These are phyloP conservation scores for Naganishia onofrii DNA, from an alignment of 768 basidiomycete genomes.

Conservation along the genomic window DNA sequence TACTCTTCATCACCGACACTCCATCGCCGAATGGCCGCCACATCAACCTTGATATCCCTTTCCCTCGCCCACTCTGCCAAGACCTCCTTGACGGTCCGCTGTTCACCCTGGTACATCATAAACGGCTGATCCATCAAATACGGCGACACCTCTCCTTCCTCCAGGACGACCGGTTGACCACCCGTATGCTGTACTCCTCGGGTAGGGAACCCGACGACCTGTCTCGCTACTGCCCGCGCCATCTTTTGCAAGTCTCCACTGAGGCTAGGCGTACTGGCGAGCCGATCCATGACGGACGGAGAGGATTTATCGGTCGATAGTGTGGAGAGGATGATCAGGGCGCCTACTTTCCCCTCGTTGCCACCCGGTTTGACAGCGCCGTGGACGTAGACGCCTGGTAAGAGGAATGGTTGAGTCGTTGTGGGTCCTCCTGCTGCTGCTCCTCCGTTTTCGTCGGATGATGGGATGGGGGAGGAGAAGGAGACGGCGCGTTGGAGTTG, in stretches of 20 bases:
- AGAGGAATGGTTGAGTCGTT: conserved; percentile 33
- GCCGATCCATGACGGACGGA: conserved; percentile 42
- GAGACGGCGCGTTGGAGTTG: conserved; percentile 50
- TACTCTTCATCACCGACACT: conserved; percentile 41
- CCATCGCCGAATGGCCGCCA: conserved; percentile 48
- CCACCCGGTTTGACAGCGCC: conserved; percentile 43
- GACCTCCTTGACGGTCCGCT: conserved; percentile 42
- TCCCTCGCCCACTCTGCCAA: conserved; percentile 45
- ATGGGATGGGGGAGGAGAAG: conserved; percentile 51
- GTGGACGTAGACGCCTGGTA: conserved; percentile 49
- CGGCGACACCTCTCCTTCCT: conserved; percentile 38
- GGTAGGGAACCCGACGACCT: conserved; percentile 80
- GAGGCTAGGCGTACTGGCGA: conserved; percentile 48
- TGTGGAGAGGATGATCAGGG: conserved; percentile 55
- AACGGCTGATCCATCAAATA: conserved; percentile 44
- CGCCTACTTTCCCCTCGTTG: conserved; percentile 57
- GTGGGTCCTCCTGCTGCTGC: too few species aligned
- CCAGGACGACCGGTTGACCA: conserved; percentile 11
- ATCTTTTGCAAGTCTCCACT: conserved; percentile 62
- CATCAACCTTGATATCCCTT: conserved; percentile 40
- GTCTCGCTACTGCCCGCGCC: conserved; percentile 74
- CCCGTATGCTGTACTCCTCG: conserved; percentile 52
- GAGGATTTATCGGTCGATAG: conserved; percentile 50
- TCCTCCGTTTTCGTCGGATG: conserved; percentile 34
- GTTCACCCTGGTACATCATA: conserved; percentile 45